Base-by-base conservation (phyloP, 495 filamentous ascomycete species). In the Filosporella fistucella region DNA sequence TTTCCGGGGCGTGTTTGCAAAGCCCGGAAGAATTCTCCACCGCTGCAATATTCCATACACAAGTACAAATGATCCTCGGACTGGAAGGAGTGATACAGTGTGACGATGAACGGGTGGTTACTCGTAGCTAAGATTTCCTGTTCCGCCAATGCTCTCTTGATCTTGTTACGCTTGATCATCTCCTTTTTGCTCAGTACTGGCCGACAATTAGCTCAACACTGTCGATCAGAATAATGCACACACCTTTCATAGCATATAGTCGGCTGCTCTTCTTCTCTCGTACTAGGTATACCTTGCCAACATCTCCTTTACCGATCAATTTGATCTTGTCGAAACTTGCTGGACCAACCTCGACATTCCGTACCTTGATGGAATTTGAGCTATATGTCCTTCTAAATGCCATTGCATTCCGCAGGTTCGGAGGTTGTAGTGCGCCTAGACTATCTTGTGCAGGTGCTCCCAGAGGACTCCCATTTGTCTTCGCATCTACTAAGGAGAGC, bases 121-220 rank as follows among this genome's bases (percentile, higher is more conserved):
- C 91, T 96, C 4, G 93, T 98, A 16, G 93, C 93, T 35, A 98
- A 69, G 59, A 98, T 98, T 62, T 98, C 93, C 66, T 98, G 93
- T 66, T 98, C 93, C 21, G 93, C 93, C 62, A 98, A 71, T 37
- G 93, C 93, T 55, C 93, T 82, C 75, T 98, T 98, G 74, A 98
- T 98, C 78, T 98, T 98, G 69, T 98, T 98, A 25, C 93, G 84
- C 74, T 98, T 98, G 71, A 98, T 98, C 93, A 98, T 98, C 71
- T 98, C 93, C 75, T 96, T 96, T 70, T 98, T 98, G 76, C 90
- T 97, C 69, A 98, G 58, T 9, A 98, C 93, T 98, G 62, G 18
- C 29, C 35, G 47, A 54, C 47, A 38, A 22, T 38, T 38, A 38
- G 35, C 35, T 38, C 35, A 38, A 5, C 5, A 3, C 5, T 22